Percentiles rank a stretch among this genome's conserved stretches.
Evolutionary conservation across 805 yeast species (phyloP).

Genomic region (Saccharomycopsis capsularis): DNA sequence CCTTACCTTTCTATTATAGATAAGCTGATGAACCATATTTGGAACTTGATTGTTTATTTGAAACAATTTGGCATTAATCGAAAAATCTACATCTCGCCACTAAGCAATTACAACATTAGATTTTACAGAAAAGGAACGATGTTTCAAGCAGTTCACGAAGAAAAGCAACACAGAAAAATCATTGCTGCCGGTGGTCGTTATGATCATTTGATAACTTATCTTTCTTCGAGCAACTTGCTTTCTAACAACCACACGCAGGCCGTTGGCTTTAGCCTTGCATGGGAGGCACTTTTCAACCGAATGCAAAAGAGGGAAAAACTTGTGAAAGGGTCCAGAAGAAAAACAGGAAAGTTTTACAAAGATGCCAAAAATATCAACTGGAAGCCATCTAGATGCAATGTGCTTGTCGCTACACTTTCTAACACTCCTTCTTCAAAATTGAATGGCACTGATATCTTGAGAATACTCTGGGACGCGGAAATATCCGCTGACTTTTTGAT

Average conservation of each 20-base stretch:
- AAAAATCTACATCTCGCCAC: constrained; percentile 62
- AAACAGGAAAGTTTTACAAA: constrained; percentile 25
- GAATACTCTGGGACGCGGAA: constrained; percentile 65
- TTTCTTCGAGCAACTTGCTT: constrained; percentile 36
- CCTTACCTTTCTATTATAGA: constrained; percentile 57
- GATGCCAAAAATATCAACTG: constrained; percentile 29
- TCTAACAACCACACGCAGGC: constrained; percentile 37
- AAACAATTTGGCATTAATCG: constrained; percentile 49
- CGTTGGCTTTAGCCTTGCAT: constrained; percentile 82
- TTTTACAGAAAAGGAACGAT: constrained; percentile 78
- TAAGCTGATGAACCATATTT: constrained; percentile 53
- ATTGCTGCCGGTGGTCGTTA: constrained; percentile 94
- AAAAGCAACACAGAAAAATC: constrained; percentile 32
- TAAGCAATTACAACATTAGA: constrained; percentile 73
- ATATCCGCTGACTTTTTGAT: constrained; percentile 68
- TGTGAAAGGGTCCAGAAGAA: constrained; percentile 22
- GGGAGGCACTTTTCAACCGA: constrained; percentile 53
- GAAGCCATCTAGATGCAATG: constrained; percentile 64
- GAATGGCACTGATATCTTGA: constrained; percentile 57
- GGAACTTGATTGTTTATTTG: constrained; percentile 47
- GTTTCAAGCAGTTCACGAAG: constrained; percentile 79
- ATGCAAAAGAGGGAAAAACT: constrained; percentile 41
- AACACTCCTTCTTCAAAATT: constrained; percentile 36
- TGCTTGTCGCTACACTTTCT: constrained; percentile 65
- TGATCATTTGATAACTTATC: constrained; percentile 60